Evolutionary conservation across 2,329 filamentous ascomycete genomes (phyloP).

Genomic region (Clonostachys rhizophaga): DNA sequence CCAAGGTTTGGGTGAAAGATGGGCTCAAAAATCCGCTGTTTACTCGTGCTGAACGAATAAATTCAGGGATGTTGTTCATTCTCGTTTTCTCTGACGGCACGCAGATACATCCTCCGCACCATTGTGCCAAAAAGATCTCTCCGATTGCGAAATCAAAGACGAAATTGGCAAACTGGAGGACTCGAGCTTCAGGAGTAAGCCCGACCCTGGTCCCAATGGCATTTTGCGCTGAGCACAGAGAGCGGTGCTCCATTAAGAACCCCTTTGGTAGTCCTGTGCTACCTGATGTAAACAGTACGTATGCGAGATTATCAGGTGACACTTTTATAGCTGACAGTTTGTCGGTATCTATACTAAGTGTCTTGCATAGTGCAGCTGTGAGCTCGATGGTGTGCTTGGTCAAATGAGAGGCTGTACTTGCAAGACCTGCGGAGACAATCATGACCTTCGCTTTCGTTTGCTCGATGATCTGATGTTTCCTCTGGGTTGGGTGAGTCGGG

Average conservation of each 20-base stretch:
- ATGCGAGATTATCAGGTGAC: slow-evolving; percentile 1
- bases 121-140: slow-evolving; percentile 11
- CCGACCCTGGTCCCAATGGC: not conserved
- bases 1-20: slow-evolving; percentile 1
- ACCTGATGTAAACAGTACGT: slow-evolving; percentile 8
- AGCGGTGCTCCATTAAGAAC: slow-evolving; percentile 6
- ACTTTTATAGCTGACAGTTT: not conserved
- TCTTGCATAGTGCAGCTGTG: too few species aligned
- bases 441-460: slow-evolving; percentile 1
- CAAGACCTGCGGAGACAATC: not conserved
- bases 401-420: too few species aligned
- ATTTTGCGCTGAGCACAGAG: slow-evolving; percentile 1
- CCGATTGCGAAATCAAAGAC: slow-evolving; percentile 42
- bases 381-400: too few species aligned
- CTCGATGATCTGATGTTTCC: not conserved
- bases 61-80: slow-evolving; percentile 1
- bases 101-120: slow-evolving; percentile 11
- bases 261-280: slow-evolving; percentile 9
- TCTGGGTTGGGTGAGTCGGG: not conserved
- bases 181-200: slow-evolving; percentile 32
- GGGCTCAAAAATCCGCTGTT: not conserved
- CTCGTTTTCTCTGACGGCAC: slow-evolving; percentile 10
- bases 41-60: not conserved
- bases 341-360: too few species aligned
- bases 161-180: slow-evolving; percentile 45